These are phyloP conservation scores for Scytalidium sp. DNA, from an alignment of 2,329 filamentous ascomycete species.

Conservation along the genomic window DNA sequence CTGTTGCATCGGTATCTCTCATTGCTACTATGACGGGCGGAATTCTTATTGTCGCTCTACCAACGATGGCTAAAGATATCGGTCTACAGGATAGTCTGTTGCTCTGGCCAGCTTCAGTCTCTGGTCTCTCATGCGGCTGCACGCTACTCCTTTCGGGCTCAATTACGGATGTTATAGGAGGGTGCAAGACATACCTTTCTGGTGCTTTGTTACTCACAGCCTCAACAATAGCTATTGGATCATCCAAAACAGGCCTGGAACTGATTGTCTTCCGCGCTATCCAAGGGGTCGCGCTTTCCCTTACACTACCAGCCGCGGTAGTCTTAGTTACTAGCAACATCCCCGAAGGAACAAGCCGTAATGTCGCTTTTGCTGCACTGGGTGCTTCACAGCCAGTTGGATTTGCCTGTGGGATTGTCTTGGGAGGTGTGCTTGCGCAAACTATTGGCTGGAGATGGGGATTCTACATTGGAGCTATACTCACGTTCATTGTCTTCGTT, in stretches of 20 bases:
- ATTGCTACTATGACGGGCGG: slow-evolving; percentile 26
- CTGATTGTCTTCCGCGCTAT: slow-evolving; percentile 45
- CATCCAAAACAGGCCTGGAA: slow-evolving; percentile 35
- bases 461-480: slow-evolving; percentile 44
- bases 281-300: slow-evolving; percentile 41
- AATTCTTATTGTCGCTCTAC: slow-evolving; percentile 38
- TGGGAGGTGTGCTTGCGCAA: slow-evolving; percentile 47
- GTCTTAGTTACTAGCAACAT: slow-evolving; percentile 45
- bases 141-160: slow-evolving; percentile 46
- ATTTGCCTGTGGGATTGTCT: slow-evolving; percentile 46
- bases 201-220: slow-evolving; percentile 40
- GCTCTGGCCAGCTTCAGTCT: slow-evolving; percentile 30
- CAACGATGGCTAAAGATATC: slow-evolving; percentile 36
- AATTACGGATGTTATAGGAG: slow-evolving; percentile 47
- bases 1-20: slow-evolving; percentile 22
- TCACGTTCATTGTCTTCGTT: slow-evolving; percentile 22
- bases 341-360: slow-evolving; percentile 42
- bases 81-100: slow-evolving; percentile 17
- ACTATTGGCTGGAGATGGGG: slow-evolving; percentile 49
- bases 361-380: slow-evolving; percentile 48
- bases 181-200: slow-evolving; percentile 39
- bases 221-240: slow-evolving; percentile 40
- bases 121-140: slow-evolving; percentile 38
- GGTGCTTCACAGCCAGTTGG: slow-evolving; percentile 49
- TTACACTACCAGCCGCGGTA: slow-evolving; percentile 46